Conservation (phyloP, 306 rosid species). For the Rosa lucieae region DNA sequence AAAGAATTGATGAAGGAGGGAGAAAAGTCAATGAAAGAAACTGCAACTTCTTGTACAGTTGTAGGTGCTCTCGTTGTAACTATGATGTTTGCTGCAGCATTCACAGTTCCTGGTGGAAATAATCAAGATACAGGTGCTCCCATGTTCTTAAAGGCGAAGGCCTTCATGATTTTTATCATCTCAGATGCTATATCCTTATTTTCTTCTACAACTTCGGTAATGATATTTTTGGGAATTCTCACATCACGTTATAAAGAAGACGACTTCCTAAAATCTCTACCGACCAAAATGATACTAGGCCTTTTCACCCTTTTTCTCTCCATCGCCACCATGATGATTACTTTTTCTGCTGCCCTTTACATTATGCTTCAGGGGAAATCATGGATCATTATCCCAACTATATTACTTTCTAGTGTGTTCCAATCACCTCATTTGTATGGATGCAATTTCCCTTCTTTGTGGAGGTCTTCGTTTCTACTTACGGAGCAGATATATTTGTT, state of each 20-base stretch:
- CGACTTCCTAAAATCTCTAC: constrained; percentile 38
- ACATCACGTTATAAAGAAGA: constrained; percentile 41
- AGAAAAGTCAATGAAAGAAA: constrained; percentile 42
- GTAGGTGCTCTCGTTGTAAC: constrained; percentile 44
- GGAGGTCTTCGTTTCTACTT: constrained; percentile 32
- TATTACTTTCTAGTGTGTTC: constrained; percentile 11
- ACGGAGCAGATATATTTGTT: neutral
- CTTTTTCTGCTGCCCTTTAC: constrained; percentile 37
- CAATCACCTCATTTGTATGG: constrained; percentile 28
- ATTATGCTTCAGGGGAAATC: neutral
- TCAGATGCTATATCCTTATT: constrained; percentile 35
- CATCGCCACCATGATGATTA: constrained; percentile 39
- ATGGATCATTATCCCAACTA: constrained; percentile 1
- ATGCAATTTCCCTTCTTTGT: constrained; percentile 21
- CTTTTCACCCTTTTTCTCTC: constrained; percentile 34
- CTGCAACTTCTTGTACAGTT: constrained; percentile 43
- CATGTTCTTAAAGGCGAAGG: neutral
- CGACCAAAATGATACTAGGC: constrained; percentile 39
- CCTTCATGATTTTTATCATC: constrained; percentile 16
- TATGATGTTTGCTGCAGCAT: constrained; percentile 45
- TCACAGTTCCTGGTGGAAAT: constrained; percentile 41
- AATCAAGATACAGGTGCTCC: neutral
- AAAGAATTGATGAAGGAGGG: constrained; percentile 22
- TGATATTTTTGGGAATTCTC: constrained; percentile 35
- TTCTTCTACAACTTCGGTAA: constrained; percentile 29